Base-by-base conservation (phyloP, 1,284 basidiomycete species). In the Nidula niveotomentosa region DNA sequence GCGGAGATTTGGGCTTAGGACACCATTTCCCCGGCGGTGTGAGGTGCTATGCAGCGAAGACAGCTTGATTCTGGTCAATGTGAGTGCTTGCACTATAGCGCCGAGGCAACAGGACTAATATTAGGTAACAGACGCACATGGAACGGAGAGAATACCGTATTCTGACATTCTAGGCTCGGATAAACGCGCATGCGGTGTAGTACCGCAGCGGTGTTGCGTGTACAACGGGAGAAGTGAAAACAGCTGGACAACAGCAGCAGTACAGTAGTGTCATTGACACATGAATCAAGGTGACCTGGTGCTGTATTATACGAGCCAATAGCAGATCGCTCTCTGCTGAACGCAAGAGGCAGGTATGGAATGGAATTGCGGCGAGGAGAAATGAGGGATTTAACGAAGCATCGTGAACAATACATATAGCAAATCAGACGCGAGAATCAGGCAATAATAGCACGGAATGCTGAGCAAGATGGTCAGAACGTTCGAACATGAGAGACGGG, bases 11-110 rank as follows among this genome's bases (percentile, higher is more conserved):
- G 53, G 56, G 35, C 41, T 65, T 43, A 58, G 52, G 55, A 57
- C 51, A 56, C 61, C 47, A 54, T 55, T n/a, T 58, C 63, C 47
- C 62, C 59, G 39, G 57, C 52, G 54, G 15, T 56, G 67, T 59
- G 64, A 69, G 37, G 76, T 71, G 75, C 77, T 86, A 77, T 75
- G 83, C 67, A 79, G 74, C 59, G 83, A 84, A 63, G 83, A 86
- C 64, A 72, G 69, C 57, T 61, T 85, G 6, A 65, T 85, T 46
- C 63, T 83, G 8, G 78, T 85, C 39, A 71, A 77, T 60, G 81
- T 82, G 61, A 60, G 68, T 66, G 36, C 39, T 52, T 43, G 8
- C 56, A 8, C 30, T 30, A 30, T 30, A 30, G 30, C 30, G 30
- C 30, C 5, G 30, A 30, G 30, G 30, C 3, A 30, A 30, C 30